These are phyloP conservation scores for Solanum sitiens DNA, from an alignment of 257 asterid genomes.

Conservation along the genomic window DNA sequence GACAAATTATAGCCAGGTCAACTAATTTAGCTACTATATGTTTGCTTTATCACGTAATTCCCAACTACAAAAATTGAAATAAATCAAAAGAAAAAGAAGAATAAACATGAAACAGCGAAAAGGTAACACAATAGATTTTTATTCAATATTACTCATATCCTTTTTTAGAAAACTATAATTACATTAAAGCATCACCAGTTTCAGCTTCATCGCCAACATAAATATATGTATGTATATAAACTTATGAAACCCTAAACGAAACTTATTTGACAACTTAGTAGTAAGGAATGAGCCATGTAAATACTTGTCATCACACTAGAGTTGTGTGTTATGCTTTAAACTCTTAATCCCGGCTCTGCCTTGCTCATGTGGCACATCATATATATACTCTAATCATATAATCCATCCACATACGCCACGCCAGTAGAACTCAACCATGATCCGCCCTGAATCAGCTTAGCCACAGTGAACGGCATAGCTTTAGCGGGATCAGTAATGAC, in stretches of 20 bases:
- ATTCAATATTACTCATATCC: not conserved
- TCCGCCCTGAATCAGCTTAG: slow-evolving; percentile 34
- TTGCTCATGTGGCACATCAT: not conserved
- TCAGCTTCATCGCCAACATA: slow-evolving; percentile 14
- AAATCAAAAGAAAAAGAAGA: too few relatives aligned
- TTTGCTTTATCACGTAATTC: too few relatives aligned
- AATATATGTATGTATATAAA: not conserved
- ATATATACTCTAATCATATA: not conserved
- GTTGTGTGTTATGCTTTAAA: not conserved
- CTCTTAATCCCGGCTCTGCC: not conserved
- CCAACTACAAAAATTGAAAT: too few relatives aligned
- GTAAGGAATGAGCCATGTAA: not conserved
- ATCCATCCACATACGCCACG: slow-evolving; percentile 37
- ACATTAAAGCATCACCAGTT: slow-evolving; percentile 20
- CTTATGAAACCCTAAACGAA: not conserved
- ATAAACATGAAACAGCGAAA: too few relatives aligned
- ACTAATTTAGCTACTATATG: too few relatives aligned
- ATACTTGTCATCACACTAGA: not conserved
- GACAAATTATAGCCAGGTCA: too few relatives aligned
- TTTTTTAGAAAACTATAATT: not conserved
- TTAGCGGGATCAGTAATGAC: slow-evolving; percentile 14
- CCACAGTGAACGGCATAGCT: slow-evolving; percentile 38
- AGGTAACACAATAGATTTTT: too few relatives aligned
- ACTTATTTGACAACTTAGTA: not conserved
- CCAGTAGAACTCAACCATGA: slow-evolving; percentile 39